Evolutionary conservation across 2,329 filamentous ascomycete species (phyloP), one percentile per base, ranked within the genome.

Genomic region (Colletotrichum lupini): DNA sequence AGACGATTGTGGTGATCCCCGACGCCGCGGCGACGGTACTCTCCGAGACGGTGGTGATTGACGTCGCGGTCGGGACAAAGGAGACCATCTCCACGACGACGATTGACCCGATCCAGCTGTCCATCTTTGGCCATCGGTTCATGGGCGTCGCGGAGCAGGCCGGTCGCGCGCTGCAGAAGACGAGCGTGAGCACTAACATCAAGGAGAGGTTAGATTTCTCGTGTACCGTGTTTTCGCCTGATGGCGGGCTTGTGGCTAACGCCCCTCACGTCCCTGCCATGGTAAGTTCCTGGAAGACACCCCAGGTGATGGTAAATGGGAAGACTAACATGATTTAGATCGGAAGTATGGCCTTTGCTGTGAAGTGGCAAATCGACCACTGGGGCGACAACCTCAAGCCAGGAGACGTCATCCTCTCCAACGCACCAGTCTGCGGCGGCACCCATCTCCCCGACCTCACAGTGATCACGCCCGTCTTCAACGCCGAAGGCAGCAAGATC

Each of bases 141-240:
- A 95, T 95, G 93, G 91, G 92, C 3, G 94, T 95, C 74, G 94
- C 94, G 0, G 94, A 95, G 81, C 93, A 95, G 78, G 95, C 95
- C 93, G 93, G 94, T 0, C 87, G 92, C 64, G 92, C 92, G 4
- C 82, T 96, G n/a, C 92, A 95, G 78, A 95, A 95, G 83, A 95
- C 93, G 0, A 92, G 91, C 76, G 92, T 95, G 16, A 92, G 90
- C 68, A 94, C 92, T 0, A 95, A 95, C 76, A 93, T 95, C 80
- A 93, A 96, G 77, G 94, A 96, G 79, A 89, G 93, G 3, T 86
- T 96, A 1, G 94, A 96, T 78, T 96, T 95, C 78, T 94, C 92
- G 1, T 96, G 94, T 76, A 94, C 94, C 2, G 85, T 96, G 0
- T 96, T 96, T 78, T 92, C 93, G 86, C 91, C 9, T 81, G 92